phyloP scores from a whole-genome alignment of 805 yeast genomes.

The Starmerella bombi region DNA sequence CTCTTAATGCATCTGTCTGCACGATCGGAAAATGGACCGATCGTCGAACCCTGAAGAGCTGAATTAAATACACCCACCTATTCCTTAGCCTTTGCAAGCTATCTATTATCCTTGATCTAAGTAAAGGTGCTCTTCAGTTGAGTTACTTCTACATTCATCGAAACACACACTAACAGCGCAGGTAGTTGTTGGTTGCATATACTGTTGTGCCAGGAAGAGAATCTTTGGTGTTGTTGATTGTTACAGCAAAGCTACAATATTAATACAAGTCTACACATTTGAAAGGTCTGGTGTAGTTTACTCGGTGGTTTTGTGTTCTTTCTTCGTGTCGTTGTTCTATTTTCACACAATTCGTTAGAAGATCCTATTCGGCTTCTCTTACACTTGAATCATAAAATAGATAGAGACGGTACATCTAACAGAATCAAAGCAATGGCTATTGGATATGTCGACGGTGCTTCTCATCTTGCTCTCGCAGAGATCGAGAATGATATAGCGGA shows the following conservation, averaged over 20 bases:
- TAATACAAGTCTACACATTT: too few relatives aligned
- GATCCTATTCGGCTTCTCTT: too few relatives aligned
- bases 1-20: constrained; percentile 1
- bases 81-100: background rate
- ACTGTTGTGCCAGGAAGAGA: too few relatives aligned
- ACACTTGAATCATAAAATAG: too few relatives aligned
- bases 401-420: too few relatives aligned
- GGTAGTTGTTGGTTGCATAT: background rate
- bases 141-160: background rate
- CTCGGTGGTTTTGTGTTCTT: too few relatives aligned
- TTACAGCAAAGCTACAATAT: too few relatives aligned
- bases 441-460: constrained; percentile 15
- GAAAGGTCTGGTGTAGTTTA: too few relatives aligned
- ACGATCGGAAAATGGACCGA: background rate
- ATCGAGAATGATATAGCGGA: constrained; percentile 17
- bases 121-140: constrained; percentile 1
- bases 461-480: constrained; percentile 19
- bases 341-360: too few relatives aligned
- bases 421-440: too few relatives aligned
- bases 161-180: background rate
- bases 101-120: background rate
- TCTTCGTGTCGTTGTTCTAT: too few relatives aligned
- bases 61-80: background rate
- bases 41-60: background rate
- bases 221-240: too few relatives aligned